Base-by-base conservation (phyloP, 1,284 basidiomycete species). In the Moesziomyces sp. region DNA sequence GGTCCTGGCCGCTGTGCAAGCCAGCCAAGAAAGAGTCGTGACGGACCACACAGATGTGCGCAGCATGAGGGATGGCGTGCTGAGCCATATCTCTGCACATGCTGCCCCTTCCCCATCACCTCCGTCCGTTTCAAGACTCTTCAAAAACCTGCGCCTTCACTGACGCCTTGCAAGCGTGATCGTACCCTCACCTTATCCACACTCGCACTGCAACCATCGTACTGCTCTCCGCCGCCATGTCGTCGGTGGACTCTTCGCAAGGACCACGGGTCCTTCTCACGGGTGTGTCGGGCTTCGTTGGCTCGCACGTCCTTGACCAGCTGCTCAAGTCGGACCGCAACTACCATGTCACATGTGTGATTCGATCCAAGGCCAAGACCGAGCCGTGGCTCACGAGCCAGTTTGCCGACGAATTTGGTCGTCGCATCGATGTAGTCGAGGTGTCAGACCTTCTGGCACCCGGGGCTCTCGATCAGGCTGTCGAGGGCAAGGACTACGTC, bases 231-330 rank as follows among this genome's bases (percentile, higher is more conserved):
- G 5, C 43, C 9, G 23, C 9, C 46, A 70, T 70, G 61, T 64
- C 57, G 26, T 38, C 51, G n/a, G 1, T 38, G 5, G 21, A 46
- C 21, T 10, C 53, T 19, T 28, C 33, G 24, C 28, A 40, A 33
- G 46, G 48, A 6, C 60, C 64, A 5, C 52, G 55, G 16, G 62
- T 74, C 19, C 71, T 74, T 1, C 56, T 74, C 24, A 74, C 71
- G 3, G 71, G 71, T n/a, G 71, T 65, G 13, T 69, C 71, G 4
- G 71, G 71, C 46, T 74, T 74, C 23, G 71, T 74, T 3, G 71
- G 71, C 16, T 69, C 66, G 35, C 66, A 74, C 47, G 66, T 74
- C 5, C 62, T 74, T 16, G 58, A 70, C 30, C 48, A 69, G 33
- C 52, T 74, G 7, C 71, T 74, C 46, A 56, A 60, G 35, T 68